phyloP scores from a whole-genome alignment of 257 asterid genomes.

The Nicotiana tomentosiformis region DNA sequence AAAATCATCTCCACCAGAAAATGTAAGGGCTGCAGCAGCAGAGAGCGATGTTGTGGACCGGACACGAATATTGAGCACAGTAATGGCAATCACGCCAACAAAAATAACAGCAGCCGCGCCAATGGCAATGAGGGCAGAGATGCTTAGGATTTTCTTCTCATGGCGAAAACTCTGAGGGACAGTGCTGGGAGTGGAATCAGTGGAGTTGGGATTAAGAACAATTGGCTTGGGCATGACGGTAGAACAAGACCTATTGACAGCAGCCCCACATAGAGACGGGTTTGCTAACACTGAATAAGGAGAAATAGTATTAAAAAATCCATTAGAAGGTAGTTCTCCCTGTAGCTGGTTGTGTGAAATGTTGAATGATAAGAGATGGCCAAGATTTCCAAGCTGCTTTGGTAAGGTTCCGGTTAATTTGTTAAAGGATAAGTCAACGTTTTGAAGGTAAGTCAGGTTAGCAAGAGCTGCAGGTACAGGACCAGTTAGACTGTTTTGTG shows the following conservation, averaged over 20 bases:
- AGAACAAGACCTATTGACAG: conserved; percentile 54
- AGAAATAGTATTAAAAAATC: conserved; percentile 70
- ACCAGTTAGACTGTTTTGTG: conserved; percentile 58
- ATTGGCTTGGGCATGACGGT: conserved; percentile 81
- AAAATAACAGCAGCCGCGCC: conserved; percentile 85
- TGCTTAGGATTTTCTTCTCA: conserved; percentile 75
- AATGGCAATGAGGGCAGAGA: conserved; percentile 79
- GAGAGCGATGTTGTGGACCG: conserved; percentile 52
- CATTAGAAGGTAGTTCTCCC: conserved; percentile 75
- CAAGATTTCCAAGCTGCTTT: conserved; percentile 62
- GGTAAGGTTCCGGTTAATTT: conserved; percentile 66
- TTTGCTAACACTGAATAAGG: conserved; percentile 62
- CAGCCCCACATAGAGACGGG: conserved; percentile 78
- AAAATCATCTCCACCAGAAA: conserved; percentile 67
- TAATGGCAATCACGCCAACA: conserved; percentile 74
- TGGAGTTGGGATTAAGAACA: conserved; percentile 79
- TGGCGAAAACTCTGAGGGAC: conserved; percentile 39
- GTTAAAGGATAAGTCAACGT: conserved; percentile 69
- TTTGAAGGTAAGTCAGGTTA: conserved; percentile 48
- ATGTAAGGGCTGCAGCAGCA: conserved; percentile 55
- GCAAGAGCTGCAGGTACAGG: conserved; percentile 53
- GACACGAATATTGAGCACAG: conserved; percentile 74
- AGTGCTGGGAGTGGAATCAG: conserved; percentile 47
- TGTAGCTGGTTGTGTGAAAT: conserved; percentile 79
- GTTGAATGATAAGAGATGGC: conserved; percentile 59